Base-by-base conservation (phyloP, 257 asterid species). In the Cynanchum wilfordii region DNA sequence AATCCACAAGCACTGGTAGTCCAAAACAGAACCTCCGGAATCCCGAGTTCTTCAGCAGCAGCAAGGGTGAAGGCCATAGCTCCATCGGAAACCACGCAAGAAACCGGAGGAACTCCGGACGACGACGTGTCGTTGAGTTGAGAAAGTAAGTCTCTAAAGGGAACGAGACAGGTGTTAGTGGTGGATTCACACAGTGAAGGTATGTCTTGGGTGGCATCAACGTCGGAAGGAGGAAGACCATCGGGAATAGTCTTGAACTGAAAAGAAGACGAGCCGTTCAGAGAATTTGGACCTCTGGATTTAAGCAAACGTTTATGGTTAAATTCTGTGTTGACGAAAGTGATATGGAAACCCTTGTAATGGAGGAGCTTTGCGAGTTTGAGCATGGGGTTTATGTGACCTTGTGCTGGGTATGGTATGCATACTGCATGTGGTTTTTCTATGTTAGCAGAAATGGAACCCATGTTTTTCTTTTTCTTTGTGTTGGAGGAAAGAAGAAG, bases 391-490 rank as follows among this genome's bases (percentile, higher is more conserved):
- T 38, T 81, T 40, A 78, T 49, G 78, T 81, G 85, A 16, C 85
- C 85, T 63, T 81, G 85, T 10, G 80, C 77, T 29, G 85, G 82
- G n/a, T 60, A 72, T 10, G 85, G 80, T 20, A 81, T 16, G 55
- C 82, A 81, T 40, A 81, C 80, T 54, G 82, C 82, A 60, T 81
- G 85, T 54, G 80, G 82, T n/a, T 75, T 75, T 40, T 71, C 62
- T 38, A 38, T 16, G n/a, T 20, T 17, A 59, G 38, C 38, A 33
- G 79, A 54, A 50, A 47, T 59, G 80, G 80, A 74, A 59, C 73
- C 76, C 82, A 78, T 81, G 60, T 30, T 19, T 16, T 27, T 22
- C 49, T 75, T 29, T 54, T n/a, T n/a, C n/a, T n/a, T n/a, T n/a
- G n/a, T 67, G 44, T n/a, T 65, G 10, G 24, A n/a, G 67, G 7